Conservation (phyloP, 306 rosid species). For the Dicorynia guianensis region DNA sequence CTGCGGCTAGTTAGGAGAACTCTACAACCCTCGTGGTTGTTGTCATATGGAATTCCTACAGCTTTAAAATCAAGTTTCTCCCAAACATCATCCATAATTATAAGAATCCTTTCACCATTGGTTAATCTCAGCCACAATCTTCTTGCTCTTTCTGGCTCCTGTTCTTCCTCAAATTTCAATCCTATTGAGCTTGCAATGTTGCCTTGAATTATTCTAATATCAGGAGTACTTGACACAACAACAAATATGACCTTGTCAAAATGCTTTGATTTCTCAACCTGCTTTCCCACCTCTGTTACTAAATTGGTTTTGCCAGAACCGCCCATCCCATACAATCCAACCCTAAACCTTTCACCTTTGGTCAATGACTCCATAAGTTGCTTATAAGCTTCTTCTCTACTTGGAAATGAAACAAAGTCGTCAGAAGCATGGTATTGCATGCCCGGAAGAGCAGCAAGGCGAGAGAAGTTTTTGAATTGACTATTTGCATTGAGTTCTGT, state of each 20-base stretch:
- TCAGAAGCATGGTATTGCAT: not conserved
- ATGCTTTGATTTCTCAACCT: too few species aligned
- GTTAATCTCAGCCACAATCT: not conserved
- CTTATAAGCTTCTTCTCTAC: not conserved
- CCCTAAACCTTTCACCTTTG: too few species aligned
- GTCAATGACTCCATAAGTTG: not conserved
- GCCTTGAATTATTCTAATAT: not conserved
- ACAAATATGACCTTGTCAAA: not conserved
- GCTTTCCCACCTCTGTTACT: too few species aligned
- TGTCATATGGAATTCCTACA: not conserved
- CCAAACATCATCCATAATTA: constrained; percentile 6
- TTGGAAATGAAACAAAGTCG: not conserved
- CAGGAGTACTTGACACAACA: not conserved
- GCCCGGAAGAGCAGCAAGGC: constrained; percentile 2
- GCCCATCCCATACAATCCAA: too few species aligned
- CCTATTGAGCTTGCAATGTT: not conserved
- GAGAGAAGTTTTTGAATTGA: not conserved
- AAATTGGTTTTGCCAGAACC: too few species aligned
- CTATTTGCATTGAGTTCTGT: too few species aligned
- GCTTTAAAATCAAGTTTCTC: not conserved
- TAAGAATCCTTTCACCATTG: not conserved
- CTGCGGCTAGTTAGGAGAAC: not conserved
- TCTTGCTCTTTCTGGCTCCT: not conserved
- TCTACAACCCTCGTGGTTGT: not conserved
- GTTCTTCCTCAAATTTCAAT: not conserved